Base-by-base conservation (phyloP, 257 asterid species). In the Plantago elongata region DNA sequence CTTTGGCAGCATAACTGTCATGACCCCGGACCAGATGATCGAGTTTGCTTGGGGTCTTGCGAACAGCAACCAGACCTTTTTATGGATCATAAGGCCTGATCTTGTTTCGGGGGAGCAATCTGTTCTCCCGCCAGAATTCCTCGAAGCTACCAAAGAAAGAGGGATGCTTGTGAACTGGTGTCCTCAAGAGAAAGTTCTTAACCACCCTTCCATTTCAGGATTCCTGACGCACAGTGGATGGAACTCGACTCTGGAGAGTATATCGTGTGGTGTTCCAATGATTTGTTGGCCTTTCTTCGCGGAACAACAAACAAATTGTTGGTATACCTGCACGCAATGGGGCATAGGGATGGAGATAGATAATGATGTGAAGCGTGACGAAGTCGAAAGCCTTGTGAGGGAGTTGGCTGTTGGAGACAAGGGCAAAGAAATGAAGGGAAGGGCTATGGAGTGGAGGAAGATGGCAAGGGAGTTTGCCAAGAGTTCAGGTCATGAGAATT, bases 31-130 rank as follows among this genome's bases (percentile, higher is more conserved):
- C 2, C 90, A 85, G 42, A 79, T 85, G 1, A 49, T 51, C 3
- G 85, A 83, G 68, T 78, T 85, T 13, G 90, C 86, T 0, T 78
- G 83, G 84, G 94, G 88, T 1, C 79, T 83, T 40, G 84, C 79
- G 0, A 75, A 77, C 47, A 82, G 81, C 43, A 61, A 66, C 54
- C 74, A 56, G 42, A 2, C 54, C 0, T 83, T 85, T 45, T 50
- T 85, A 15, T 85, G 94, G 90, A 48, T 85, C 30, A 57, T 84
- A 6, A 38, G 93, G 49, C 82, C 85, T 3, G 87, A 84, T 50
- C 73, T 84, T 29, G 82, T 82, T 16, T 68, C 81, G 0, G 89
- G 85, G 0, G 66, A 71, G 14, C 4, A 57, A 2, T 72, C 66
- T 0, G 8, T 66, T 55, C 56, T 82, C 16, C 76, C 81, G 0